Base-by-base conservation (phyloP, 768 basidiomycete genomes). In the Leccinum boreale region DNA sequence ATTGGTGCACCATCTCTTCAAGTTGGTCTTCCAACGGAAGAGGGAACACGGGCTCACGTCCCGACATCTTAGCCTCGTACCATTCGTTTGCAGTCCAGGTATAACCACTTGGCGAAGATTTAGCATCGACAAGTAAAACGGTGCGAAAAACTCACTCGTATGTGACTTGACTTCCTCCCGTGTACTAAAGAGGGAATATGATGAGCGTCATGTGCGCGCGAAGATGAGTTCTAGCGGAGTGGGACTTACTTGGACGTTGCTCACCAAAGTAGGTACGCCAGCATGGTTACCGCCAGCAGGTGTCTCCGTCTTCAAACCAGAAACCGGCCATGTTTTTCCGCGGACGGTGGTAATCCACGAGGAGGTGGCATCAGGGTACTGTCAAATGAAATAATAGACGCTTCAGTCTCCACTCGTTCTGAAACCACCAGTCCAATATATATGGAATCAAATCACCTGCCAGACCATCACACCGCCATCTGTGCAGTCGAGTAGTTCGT, bases 71-170 rank as follows among this genome's bases (percentile, higher is more conserved):
- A 19, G 63, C 68, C 57, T 80, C 59, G 15, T 70, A 72, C 81
- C 81, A 83, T 67, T 74, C 78, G 56, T 73, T 75, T 9, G 80
- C 79, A 11, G 73, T 77, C 81, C 80, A 83, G n/a, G 80, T 69
- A 60, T 76, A 69, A 5, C 80, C 77, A 29, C 50, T 81, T 81
- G 39, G 5, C 35, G 33, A 12, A 12, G 11, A 17, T 12, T 26
- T 29, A 26, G 12, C 23, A 21, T 24, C 12, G 33, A 11, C 1
- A 11, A 5, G 17, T 12, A 3, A 29, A 2, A 24, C 3, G 8
- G 19, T 15, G 10, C 4, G 15, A 23, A 58, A 8, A 24, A 26
- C 76, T 57, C 60, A 80, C 79, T 61, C 62, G 63, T 76, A 81
- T 2, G 73, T 72, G n/a, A 77, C 80, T 48, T 75, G 42, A 14